Percentiles rank a stretch among this genome's conserved stretches.
Conservation (phyloP, 2,329 filamentous ascomycete species). For the Aspergillus hiratsukae region DNA sequence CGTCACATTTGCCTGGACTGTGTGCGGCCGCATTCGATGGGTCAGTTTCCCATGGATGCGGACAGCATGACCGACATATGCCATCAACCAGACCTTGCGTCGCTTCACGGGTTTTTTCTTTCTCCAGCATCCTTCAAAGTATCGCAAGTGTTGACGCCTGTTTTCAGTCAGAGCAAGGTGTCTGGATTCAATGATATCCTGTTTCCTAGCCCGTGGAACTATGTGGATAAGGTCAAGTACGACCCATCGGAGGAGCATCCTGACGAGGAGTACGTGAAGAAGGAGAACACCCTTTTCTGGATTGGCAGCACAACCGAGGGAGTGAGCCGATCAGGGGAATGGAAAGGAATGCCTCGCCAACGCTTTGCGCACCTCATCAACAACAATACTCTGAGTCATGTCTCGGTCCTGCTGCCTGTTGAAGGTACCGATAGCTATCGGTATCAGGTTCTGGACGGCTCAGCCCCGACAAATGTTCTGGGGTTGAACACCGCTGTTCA, state of each 20-base stretch:
- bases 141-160: slow-evolving; percentile 61
- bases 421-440: slow-evolving; percentile 42
- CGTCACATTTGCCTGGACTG: slow-evolving; percentile 63
- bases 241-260: slow-evolving; percentile 48
- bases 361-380: slow-evolving; percentile 67
- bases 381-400: slow-evolving; percentile 48
- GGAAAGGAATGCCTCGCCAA: slow-evolving; percentile 64
- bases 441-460: slow-evolving; percentile 52
- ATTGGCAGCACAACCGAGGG: slow-evolving; percentile 62
- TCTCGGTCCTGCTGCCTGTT: slow-evolving; percentile 55
- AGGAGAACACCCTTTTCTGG: slow-evolving; percentile 67
- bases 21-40: slow-evolving; percentile 59
- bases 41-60: slow-evolving; percentile 65
- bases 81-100: slow-evolving; percentile 69
- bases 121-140: slow-evolving; percentile 59
- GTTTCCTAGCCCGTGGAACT: slow-evolving; percentile 63
- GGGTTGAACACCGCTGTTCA: slow-evolving; percentile 57
- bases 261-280: slow-evolving; percentile 55
- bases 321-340: slow-evolving; percentile 50
- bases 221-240: slow-evolving; percentile 54
- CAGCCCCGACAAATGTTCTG: slow-evolving; percentile 33
- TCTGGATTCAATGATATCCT: slow-evolving; percentile 71
- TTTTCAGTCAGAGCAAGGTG: slow-evolving; percentile 72
- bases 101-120: slow-evolving; percentile 69
- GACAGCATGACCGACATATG: slow-evolving; percentile 62